A percentile compares a stretch with the other conserved stretches of the same genome.
Conservation (phyloP, 2,329 filamentous ascomycete genomes). For the Pseudogymnoascus sp. region DNA sequence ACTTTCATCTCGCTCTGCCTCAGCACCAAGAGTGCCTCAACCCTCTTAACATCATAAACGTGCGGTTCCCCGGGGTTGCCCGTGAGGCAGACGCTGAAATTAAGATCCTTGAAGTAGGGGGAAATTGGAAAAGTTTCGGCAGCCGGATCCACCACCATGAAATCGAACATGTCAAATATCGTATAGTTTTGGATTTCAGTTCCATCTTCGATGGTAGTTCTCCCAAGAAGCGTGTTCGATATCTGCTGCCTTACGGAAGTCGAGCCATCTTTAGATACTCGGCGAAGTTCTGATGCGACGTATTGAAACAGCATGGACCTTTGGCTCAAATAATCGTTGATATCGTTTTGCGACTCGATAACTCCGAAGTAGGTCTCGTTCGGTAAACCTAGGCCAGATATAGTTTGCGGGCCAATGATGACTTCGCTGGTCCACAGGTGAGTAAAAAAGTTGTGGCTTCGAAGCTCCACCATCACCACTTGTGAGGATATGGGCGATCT, state of each 20-base stretch:
- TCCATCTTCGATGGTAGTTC: constrained; percentile 59
- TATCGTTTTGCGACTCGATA: constrained; percentile 9
- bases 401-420: constrained; percentile 12
- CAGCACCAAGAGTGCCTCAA: constrained; percentile 67
- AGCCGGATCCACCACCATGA: constrained; percentile 55
- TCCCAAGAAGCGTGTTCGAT: constrained; percentile 70
- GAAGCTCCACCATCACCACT: constrained; percentile 71
- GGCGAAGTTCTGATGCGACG: constrained; percentile 74
- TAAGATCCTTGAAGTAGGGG: constrained; percentile 57
- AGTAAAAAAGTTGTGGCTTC: constrained; percentile 32
- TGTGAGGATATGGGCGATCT: constrained; percentile 69
- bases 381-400: constrained; percentile 60
- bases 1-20: constrained; percentile 57
- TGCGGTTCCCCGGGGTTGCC: constrained; percentile 49
- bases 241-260: constrained; percentile 64
- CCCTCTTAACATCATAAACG: constrained; percentile 63
- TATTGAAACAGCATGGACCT: constrained; percentile 79
- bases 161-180: constrained; percentile 91
- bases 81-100: constrained; percentile 59
- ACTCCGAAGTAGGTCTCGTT: neutral
- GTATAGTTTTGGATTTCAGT: constrained; percentile 63
- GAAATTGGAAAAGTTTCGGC: constrained; percentile 46
- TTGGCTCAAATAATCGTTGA: constrained; percentile 63
- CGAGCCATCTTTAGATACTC: constrained; percentile 63
- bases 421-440: constrained; percentile 2